Evolutionary conservation across 768 basidiomycete genomes (phyloP), one percentile per base, ranked within the genome.

Genomic region (Lentinula detonsa): DNA sequence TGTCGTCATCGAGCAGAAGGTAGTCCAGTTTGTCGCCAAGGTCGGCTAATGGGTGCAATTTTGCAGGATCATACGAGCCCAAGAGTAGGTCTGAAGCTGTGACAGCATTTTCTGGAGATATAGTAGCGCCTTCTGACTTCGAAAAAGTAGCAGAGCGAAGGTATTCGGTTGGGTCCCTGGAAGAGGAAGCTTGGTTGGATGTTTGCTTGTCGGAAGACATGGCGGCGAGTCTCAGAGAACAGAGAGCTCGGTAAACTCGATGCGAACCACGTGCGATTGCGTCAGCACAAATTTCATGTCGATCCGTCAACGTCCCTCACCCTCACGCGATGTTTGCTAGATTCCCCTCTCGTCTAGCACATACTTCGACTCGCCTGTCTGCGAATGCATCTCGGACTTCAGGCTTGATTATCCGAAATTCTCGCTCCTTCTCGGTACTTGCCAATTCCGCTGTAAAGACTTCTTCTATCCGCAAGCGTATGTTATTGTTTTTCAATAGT

Each of bases 11-110:
- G 61, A 99, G 83, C 67, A 92, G 82, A 58, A 99, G 79, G 77
- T 97, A 98, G 76, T 99, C 97, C 66, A 99, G 78, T 80, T 93
- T 90, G 73, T 94, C 92, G 64, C 93, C 90, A 63, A 98, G 79
- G 59, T 88, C 87, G 49, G 97, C 95, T 69, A 99, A 79, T 60
- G 97, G 97, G 72, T 99, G 97, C 59, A 99, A 81, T 76, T 86
- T 88, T 56, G 93, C 83, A 58, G 95, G 92, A 78, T 98, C 95
- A 76, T 93, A 95, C 10, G 89, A 84, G 65, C 87, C 86, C 76
- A 86, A 80, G 66, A 98, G 88, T 66, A 98, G 78, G 79, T 95
- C 93, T 60, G 87, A 85, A 50, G 95, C 93, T 57, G 91, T 91
- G 61, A 90, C 85, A 57, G 85, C 81, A 71, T 79, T 78, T 61